Conservation (phyloP, 2,329 filamentous ascomycete species). For the Colletotrichum sp. region DNA sequence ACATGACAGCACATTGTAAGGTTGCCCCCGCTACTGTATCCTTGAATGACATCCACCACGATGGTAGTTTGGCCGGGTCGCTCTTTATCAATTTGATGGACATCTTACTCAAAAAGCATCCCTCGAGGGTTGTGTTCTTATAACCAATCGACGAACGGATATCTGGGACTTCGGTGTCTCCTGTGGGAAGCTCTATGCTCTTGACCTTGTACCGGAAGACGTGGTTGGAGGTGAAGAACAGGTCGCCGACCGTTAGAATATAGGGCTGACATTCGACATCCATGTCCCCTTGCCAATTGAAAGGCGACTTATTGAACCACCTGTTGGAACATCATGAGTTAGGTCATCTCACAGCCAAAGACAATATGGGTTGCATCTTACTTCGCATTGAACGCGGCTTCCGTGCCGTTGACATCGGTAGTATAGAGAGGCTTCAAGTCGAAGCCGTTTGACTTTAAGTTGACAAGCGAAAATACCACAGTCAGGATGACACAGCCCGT, state of each 20-base stretch:
- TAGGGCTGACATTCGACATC: background rate
- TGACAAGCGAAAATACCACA: background rate
- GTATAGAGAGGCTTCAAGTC: background rate
- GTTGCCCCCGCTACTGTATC: background rate
- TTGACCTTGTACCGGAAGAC: background rate
- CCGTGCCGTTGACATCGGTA: background rate
- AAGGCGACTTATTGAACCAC: background rate
- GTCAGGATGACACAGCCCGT: background rate
- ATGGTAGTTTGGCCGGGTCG: background rate
- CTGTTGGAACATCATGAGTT: accelerated
- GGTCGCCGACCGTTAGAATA: background rate
- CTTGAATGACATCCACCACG: background rate
- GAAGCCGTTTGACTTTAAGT: background rate
- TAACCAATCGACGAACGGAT: background rate
- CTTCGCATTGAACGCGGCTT: background rate
- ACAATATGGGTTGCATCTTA: background rate
- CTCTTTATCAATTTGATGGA: background rate
- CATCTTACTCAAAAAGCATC: background rate
- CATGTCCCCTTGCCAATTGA: background rate
- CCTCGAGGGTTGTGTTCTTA: background rate
- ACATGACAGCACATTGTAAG: background rate
- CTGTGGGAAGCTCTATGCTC: background rate
- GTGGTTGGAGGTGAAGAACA: background rate
- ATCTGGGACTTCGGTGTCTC: background rate
- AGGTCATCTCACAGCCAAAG: background rate